Percentiles rank a stretch among this genome's conserved stretches.
Conservation (phyloP, 2,329 filamentous ascomycete genomes). For the Colletotrichum cuscutae region DNA sequence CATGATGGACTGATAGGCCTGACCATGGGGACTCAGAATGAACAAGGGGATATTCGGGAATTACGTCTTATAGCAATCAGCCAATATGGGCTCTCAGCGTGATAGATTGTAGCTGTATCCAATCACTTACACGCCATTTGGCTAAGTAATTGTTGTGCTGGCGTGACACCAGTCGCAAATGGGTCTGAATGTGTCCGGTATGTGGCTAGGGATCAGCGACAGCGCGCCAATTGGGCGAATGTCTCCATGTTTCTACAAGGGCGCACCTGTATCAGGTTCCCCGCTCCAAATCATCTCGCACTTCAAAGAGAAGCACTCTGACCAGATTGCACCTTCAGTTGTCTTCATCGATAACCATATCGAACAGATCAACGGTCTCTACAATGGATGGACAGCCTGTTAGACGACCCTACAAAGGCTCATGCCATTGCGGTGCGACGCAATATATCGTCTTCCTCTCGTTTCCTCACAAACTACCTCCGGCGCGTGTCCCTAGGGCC, state of each 20-base stretch:
- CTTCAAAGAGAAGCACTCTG: neutral
- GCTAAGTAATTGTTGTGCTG: neutral
- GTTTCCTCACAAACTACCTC: constrained; percentile 46
- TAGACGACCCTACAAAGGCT: constrained; percentile 47
- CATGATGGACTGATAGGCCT: too few species aligned
- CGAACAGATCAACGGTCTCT: too few species aligned
- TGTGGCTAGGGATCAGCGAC: neutral
- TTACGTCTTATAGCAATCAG: too few species aligned
- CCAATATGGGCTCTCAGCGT: too few species aligned
- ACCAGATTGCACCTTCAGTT: neutral
- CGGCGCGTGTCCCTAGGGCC: constrained; percentile 11
- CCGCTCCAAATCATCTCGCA: neutral
- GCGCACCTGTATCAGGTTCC: neutral
- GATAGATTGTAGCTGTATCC: too few species aligned
- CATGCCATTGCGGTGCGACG: constrained; percentile 57
- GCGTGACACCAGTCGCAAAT: neutral
- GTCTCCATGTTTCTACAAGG: neutral
- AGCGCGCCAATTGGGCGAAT: neutral
- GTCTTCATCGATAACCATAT: too few species aligned
- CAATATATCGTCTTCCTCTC: constrained; percentile 55
- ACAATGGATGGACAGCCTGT: neutral
- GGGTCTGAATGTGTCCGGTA: neutral
- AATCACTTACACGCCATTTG: too few species aligned
- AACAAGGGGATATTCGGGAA: too few species aligned
- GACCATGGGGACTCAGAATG: too few species aligned